Evolutionary conservation across 495 filamentous ascomycete species (phyloP).

Genomic region (Entonaema liquescens): DNA sequence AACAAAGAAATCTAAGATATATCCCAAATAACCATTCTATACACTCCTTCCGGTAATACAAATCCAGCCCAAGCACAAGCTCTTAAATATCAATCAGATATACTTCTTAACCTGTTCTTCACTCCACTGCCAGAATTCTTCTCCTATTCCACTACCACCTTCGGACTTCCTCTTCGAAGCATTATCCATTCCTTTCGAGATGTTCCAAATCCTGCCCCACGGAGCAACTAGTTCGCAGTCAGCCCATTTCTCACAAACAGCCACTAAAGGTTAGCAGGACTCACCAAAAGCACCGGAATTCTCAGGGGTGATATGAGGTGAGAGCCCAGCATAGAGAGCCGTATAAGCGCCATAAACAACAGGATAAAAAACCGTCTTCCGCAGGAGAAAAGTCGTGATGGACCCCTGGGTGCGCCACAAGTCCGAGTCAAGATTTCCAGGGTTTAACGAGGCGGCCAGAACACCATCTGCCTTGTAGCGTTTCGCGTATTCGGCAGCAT

Average conservation of each 20-base stretch:
- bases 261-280: background rate
- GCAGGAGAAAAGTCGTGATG: conserved; percentile 8
- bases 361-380: conserved; percentile 23
- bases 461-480: conserved; percentile 44
- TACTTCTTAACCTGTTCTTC: conserved; percentile 47
- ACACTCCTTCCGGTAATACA: background rate
- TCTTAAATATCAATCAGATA: conserved; percentile 7
- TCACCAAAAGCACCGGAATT: conserved; percentile 32
- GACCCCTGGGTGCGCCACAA: conserved; percentile 21
- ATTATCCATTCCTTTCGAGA: conserved; percentile 40
- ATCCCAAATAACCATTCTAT: background rate
- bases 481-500: conserved; percentile 49
- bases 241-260: conserved; percentile 27
- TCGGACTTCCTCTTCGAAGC: conserved; percentile 44
- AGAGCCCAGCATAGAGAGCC: conserved; percentile 53
- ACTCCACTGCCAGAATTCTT: conserved; percentile 54
- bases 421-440: conserved; percentile 46
- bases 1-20: background rate
- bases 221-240: conserved; percentile 43
- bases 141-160: conserved; percentile 48
- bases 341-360: conserved; percentile 54
- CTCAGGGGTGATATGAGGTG: conserved; percentile 47
- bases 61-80: background rate
- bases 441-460: conserved; percentile 45
- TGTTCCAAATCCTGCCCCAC: conserved; percentile 45